Conservation (phyloP, 23 red algal genomes). For the Agarophyton chilense region DNA sequence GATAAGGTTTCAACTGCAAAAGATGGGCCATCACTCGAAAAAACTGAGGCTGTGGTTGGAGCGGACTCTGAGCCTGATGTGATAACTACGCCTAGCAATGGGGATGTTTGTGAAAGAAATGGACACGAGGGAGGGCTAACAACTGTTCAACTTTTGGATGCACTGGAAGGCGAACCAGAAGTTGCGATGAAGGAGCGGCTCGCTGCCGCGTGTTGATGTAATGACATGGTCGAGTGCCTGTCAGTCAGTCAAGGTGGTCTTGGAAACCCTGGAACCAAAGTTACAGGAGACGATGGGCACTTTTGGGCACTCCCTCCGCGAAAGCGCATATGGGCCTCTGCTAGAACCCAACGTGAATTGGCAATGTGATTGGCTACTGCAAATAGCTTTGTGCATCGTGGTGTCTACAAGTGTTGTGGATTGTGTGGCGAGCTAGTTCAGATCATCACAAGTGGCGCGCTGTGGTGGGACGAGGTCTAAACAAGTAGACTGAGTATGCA, state of each 20-base stretch:
- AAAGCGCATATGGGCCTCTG: too few species aligned
- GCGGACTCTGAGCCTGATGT: neutral
- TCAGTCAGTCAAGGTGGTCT: neutral
- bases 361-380: too few species aligned
- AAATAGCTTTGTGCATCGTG: too few species aligned
- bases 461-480: too few species aligned
- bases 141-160: neutral
- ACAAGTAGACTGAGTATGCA: too few species aligned
- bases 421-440: too few species aligned
- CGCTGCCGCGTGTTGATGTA: too few species aligned
- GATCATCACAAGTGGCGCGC: too few species aligned
- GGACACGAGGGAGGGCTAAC: neutral
- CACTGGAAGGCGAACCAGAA: neutral
- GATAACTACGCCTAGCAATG: neutral
- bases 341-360: too few species aligned
- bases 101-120: neutral
- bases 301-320: neutral
- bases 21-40: neutral
- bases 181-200: constrained; percentile 1
- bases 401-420: too few species aligned
- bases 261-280: neutral
- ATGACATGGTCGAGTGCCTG: too few species aligned
- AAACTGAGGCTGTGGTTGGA: neutral
- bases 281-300: neutral
- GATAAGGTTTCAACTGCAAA: neutral